Percentiles rank a stretch among this genome's conserved stretches.
These are phyloP conservation scores for Zymoseptoria ardabiliae DNA, from an alignment of 2,329 filamentous ascomycete species.

Conservation along the genomic window DNA sequence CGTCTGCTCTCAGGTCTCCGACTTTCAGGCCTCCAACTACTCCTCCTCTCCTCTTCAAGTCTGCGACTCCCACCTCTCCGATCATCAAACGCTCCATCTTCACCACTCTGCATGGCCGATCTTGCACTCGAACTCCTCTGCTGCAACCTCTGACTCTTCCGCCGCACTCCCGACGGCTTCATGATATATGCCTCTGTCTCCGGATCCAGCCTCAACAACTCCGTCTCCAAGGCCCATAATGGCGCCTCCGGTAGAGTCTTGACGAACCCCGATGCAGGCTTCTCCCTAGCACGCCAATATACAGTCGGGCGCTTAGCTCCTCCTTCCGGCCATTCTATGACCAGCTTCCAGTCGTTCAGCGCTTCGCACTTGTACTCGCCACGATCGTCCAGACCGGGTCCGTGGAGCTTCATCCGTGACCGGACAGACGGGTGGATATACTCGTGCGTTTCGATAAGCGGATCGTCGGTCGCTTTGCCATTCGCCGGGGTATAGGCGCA, in stretches of 20 bases:
- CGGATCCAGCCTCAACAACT: conserved; percentile 35
- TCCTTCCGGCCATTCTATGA: conserved; percentile 36
- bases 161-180: conserved; percentile 14
- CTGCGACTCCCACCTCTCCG: not conserved
- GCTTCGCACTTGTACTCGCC: conserved; percentile 39
- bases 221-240: conserved; percentile 38
- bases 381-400: conserved; percentile 41
- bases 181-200: conserved; percentile 36
- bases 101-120: not conserved
- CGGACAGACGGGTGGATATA: conserved; percentile 46
- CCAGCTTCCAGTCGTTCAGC: conserved; percentile 41
- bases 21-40: not conserved
- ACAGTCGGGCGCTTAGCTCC: conserved; percentile 33
- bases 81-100: not conserved
- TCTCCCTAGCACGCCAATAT: conserved; percentile 36
- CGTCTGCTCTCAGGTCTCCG: not conserved
- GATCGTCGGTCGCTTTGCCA: conserved; percentile 35
- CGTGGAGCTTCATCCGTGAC: conserved; percentile 37
- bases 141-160: conserved; percentile 8
- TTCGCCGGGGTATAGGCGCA: conserved; percentile 38
- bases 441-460: conserved; percentile 43
- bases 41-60: not conserved
- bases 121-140: not conserved
- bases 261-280: conserved; percentile 31
- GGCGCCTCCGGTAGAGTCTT: conserved; percentile 39